A percentile compares a stretch with the other conserved stretches of the same genome.
These are phyloP conservation scores for Neurospora sp. DNA, from an alignment of 495 filamentous ascomycete genomes.

Conservation along the genomic window DNA sequence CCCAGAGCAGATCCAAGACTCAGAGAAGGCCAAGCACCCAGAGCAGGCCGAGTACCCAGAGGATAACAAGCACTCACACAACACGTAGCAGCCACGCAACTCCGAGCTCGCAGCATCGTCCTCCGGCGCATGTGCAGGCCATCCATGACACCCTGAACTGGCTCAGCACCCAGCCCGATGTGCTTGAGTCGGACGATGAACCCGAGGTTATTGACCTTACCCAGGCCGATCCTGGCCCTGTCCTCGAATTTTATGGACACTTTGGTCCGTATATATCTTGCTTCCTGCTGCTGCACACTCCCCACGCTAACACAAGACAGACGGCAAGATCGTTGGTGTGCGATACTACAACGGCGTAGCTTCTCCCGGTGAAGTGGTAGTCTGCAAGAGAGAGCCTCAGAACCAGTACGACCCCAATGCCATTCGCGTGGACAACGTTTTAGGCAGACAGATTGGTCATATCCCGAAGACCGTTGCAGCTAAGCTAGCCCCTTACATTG, in stretches of 20 bases:
- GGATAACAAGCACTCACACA: neutral
- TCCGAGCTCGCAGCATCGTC: neutral
- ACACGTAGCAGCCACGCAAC: neutral
- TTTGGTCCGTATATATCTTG: conserved; percentile 14
- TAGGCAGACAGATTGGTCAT: conserved; percentile 70
- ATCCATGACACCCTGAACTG: neutral
- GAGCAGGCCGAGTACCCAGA: neutral
- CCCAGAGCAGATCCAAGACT: neutral
- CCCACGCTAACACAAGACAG: conserved; percentile 23
- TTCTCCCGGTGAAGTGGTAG: conserved; percentile 59
- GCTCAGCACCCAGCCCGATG: neutral
- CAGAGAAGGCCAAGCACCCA: neutral
- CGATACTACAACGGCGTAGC: conserved; percentile 68
- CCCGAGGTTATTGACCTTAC: conserved; percentile 39
- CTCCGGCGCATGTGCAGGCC: neutral
- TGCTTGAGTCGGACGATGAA: conserved; percentile 33
- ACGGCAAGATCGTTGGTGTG: conserved; percentile 69
- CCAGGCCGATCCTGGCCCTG: conserved; percentile 36
- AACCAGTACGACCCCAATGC: conserved; percentile 74
- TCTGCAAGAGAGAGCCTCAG: conserved; percentile 54
- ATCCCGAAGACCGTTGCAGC: conserved; percentile 53
- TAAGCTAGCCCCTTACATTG: conserved; percentile 68
- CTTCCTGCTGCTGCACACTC: neutral
- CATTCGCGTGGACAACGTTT: conserved; percentile 72
- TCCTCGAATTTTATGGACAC: conserved; percentile 43